A percentile compares a stretch with the other conserved stretches of the same genome.
Conservation (phyloP, 345 rosid species). For the Moricandia arvensis region DNA sequence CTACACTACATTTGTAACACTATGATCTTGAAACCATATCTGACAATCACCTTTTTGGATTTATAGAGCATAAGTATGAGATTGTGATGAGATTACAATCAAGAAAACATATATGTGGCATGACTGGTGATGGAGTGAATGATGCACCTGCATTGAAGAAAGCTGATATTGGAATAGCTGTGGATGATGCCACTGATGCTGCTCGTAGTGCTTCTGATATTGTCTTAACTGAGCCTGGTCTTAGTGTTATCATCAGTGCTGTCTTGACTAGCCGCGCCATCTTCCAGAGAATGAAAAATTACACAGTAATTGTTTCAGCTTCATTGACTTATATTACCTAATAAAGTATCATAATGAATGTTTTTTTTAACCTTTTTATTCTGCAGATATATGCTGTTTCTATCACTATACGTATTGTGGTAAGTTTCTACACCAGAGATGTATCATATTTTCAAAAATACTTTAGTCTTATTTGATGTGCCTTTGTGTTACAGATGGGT, state of each 20-base stretch:
- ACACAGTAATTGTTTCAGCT: conserved; percentile 43
- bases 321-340: neutral
- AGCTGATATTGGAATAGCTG: conserved; percentile 71
- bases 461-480: neutral
- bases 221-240: conserved; percentile 63
- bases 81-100: conserved; percentile 52
- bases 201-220: conserved; percentile 65
- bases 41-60: neutral
- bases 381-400: conserved; percentile 66
- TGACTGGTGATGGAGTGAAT: conserved; percentile 70
- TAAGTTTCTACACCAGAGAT: conserved; percentile 34
- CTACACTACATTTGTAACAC: neutral
- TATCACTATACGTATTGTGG: conserved; percentile 63
- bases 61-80: conserved; percentile 58
- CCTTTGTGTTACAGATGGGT: conserved; percentile 46
- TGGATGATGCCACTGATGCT: conserved; percentile 66
- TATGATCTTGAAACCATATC: neutral
- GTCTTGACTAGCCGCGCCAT: conserved; percentile 66
- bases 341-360: neutral
- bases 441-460: neutral
- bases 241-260: conserved; percentile 63
- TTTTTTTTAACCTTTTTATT: neutral
- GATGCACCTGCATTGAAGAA: conserved; percentile 65
- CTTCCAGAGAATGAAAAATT: conserved; percentile 64
- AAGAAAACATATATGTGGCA: conserved; percentile 55